A percentile compares a stretch with the other conserved stretches of the same genome.
These are phyloP conservation scores for Balamuthia mandrillaris DNA, from an alignment of 208 protist genomes.

Conservation along the genomic window DNA sequence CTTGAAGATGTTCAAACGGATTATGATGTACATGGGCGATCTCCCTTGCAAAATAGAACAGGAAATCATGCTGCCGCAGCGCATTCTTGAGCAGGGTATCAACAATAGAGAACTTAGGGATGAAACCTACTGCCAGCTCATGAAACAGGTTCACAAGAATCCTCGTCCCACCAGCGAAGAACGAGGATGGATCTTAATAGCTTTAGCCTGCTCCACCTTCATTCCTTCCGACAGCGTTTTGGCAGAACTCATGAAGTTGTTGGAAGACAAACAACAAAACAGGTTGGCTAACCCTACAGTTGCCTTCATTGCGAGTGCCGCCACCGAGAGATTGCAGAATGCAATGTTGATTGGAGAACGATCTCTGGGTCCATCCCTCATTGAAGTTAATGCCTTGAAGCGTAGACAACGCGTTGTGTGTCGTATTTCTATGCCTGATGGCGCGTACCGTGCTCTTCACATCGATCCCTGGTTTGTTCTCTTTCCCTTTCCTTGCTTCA, in stretches of 20 bases:
- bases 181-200: slow-evolving; percentile 15
- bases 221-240: neutral
- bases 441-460: neutral
- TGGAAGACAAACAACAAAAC: neutral
- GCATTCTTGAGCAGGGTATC: neutral
- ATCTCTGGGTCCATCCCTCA: neutral
- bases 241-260: neutral
- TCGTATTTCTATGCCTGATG: neutral
- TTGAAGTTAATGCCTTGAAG: neutral
- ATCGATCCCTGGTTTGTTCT: slow-evolving; percentile 19
- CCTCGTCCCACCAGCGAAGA: slow-evolving; percentile 29
- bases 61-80: neutral
- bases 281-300: neutral
- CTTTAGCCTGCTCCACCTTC: neutral
- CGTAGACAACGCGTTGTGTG: neutral
- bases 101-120: slow-evolving; percentile 27
- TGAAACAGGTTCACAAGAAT: slow-evolving; percentile 28
- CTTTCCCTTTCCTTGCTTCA: too few relatives aligned
- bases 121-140: slow-evolving; percentile 4
- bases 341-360: neutral
- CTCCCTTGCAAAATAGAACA: neutral
- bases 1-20: too few relatives aligned
- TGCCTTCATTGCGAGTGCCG: neutral
- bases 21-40: slow-evolving; percentile 36
- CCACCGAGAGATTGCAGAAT: neutral